Percentiles rank a stretch among this genome's conserved stretches.
Evolutionary conservation across 2,329 filamentous ascomycete genomes (phyloP).

Genomic region (Epichloe amarillans): DNA sequence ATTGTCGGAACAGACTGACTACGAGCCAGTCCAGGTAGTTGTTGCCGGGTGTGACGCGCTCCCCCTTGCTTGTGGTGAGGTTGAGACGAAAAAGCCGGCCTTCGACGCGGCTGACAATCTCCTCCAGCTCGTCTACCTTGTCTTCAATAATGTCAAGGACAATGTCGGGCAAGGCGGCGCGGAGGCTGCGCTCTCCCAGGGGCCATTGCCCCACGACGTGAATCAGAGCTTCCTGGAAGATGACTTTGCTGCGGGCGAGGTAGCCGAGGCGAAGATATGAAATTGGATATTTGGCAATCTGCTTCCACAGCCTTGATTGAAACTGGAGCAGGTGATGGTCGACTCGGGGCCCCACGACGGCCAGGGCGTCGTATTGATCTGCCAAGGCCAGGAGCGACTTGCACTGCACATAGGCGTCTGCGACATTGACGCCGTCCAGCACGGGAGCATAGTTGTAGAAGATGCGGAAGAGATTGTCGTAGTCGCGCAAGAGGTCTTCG

Average conservation of each 20-base stretch:
- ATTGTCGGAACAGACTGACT: slow-evolving; percentile 78
- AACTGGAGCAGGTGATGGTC: slow-evolving; percentile 92
- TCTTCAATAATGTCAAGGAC: slow-evolving; percentile 88
- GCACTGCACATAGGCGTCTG: slow-evolving; percentile 85
- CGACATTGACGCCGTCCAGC: slow-evolving; percentile 77
- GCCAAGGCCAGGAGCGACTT: slow-evolving; percentile 77
- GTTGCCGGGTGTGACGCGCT: slow-evolving; percentile 66
- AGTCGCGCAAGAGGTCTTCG: slow-evolving; percentile 73
- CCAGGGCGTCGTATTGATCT: slow-evolving; percentile 87
- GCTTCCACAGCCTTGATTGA: slow-evolving; percentile 81
- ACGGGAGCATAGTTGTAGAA: slow-evolving; percentile 87
- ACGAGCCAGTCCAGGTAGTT: slow-evolving; percentile 84
- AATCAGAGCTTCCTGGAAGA: slow-evolving; percentile 76
- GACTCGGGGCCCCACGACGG: slow-evolving; percentile 76
- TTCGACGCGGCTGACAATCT: slow-evolving; percentile 68
- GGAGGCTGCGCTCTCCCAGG: slow-evolving; percentile 61
- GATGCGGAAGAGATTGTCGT: slow-evolving; percentile 88
- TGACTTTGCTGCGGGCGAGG: slow-evolving; percentile 68
- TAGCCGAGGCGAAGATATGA: slow-evolving; percentile 85
- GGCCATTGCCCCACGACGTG: slow-evolving; percentile 96
- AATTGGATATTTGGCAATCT: slow-evolving; percentile 91
- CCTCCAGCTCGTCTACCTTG: slow-evolving; percentile 84
- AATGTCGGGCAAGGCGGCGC: slow-evolving; percentile 55
- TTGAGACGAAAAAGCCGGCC: slow-evolving; percentile 69
- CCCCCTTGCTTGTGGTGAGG: slow-evolving; percentile 65